These are phyloP conservation scores for Phytophthora citrophthora DNA, from an alignment of 352 stramenopile genomes.

Conservation along the genomic window DNA sequence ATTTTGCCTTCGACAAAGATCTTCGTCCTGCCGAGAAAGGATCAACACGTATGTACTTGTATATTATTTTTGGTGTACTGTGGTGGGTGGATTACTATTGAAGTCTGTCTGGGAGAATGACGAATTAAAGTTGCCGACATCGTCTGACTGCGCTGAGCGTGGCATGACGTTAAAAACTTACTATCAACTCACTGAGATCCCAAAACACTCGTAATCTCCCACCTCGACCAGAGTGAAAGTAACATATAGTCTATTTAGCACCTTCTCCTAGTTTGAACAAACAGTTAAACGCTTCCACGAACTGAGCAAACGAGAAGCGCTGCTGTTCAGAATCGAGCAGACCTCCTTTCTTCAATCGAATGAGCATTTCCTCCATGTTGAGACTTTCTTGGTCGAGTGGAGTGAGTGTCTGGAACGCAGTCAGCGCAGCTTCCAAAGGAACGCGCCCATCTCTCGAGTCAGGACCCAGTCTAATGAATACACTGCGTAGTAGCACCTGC, in stretches of 20 bases:
- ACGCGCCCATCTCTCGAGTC: slow-evolving; percentile 27
- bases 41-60: too few species aligned
- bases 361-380: slow-evolving; percentile 11
- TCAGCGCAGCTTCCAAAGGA: slow-evolving; percentile 19
- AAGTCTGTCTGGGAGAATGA: slow-evolving; percentile 29
- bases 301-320: slow-evolving; percentile 37
- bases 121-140: slow-evolving; percentile 41
- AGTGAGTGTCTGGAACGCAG: slow-evolving; percentile 38
- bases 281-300: slow-evolving; percentile 33
- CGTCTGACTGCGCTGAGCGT: slow-evolving; percentile 44
- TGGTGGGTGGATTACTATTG: neutral
- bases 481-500: slow-evolving; percentile 36
- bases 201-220: neutral
- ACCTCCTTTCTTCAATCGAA: slow-evolving; percentile 12
- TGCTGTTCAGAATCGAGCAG: slow-evolving; percentile 7
- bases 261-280: slow-evolving; percentile 31
- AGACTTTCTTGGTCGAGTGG: slow-evolving; percentile 11
- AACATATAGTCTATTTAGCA: too few species aligned
- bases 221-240: neutral
- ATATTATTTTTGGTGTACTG: too few species aligned
- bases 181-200: slow-evolving; percentile 23
- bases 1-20: too few species aligned
- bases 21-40: too few species aligned
- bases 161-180: slow-evolving; percentile 31
- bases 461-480: slow-evolving; percentile 32